These are phyloP conservation scores for Priceomyces melissophilus DNA, from an alignment of 805 yeast genomes.

Conservation along the genomic window DNA sequence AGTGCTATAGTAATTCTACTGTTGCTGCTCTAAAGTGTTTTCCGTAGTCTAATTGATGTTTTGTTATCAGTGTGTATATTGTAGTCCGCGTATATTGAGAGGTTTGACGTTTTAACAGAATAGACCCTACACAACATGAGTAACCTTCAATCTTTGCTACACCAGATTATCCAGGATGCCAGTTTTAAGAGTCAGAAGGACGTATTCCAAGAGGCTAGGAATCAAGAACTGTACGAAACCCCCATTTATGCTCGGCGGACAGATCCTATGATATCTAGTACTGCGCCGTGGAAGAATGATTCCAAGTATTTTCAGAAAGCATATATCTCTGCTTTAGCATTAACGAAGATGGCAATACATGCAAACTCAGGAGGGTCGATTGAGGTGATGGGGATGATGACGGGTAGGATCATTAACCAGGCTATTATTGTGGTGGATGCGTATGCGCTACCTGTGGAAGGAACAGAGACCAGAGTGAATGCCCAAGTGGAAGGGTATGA, in stretches of 20 bases:
- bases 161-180: neutral
- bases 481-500: slow-evolving; percentile 94
- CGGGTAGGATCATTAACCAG: slow-evolving; percentile 63
- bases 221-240: slow-evolving; percentile 1
- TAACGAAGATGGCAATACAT: slow-evolving; percentile 73
- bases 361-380: slow-evolving; percentile 81
- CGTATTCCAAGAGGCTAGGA: neutral
- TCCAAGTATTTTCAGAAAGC: slow-evolving; percentile 60
- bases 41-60: too few relatives aligned
- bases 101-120: too few relatives aligned
- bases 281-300: slow-evolving; percentile 54
- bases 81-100: too few relatives aligned
- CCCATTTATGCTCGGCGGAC: neutral
- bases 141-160: slow-evolving; percentile 1
- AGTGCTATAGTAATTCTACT: too few relatives aligned
- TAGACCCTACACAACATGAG: neutral
- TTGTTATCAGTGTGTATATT: too few relatives aligned
- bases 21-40: too few relatives aligned
- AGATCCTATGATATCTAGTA: slow-evolving; percentile 4
- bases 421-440: slow-evolving; percentile 72
- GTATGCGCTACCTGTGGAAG: slow-evolving; percentile 88
- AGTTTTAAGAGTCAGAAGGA: neutral
- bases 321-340: slow-evolving; percentile 66
- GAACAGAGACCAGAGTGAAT: slow-evolving; percentile 93
- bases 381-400: slow-evolving; percentile 94